Base-by-base conservation (phyloP, 345 rosid species). In the Eucalyptus cloeziana region DNA sequence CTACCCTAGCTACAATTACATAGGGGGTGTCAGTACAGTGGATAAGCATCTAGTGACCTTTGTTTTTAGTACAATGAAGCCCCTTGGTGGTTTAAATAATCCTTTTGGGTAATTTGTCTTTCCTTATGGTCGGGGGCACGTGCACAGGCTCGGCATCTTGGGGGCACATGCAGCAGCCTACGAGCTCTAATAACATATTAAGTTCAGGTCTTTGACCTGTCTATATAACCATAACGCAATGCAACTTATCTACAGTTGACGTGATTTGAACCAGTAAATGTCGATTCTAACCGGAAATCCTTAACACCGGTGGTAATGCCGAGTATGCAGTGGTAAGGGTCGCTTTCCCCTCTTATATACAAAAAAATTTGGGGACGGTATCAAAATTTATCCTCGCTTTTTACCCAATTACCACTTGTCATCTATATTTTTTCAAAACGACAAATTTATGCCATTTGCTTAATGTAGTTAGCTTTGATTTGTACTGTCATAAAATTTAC, bases 231-330 rank as follows among this genome's bases (percentile, higher is more conserved):
- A 3, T 17, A 37, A 71, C n/a, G 7, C 7, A 3, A 0, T 8
- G 81, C 37, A 37, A 33, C 37, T 33, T 33, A 19, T 19, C 9
- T 71, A 71, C 7, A 10, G 2, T 71, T 71, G 45, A 71, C 7
- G 4, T 5, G 25, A 71, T 71, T 71, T 33, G 45, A 33, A 33
- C 1, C 1, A 21, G 44, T 33, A 33, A 16, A 0, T 33, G 4
- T 40, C 24, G 40, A 31, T 67, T 19, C 9, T 19, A 37, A 69
- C 13, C 3, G 2, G 25, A 33, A 69, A 33, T 33, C 44, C 80
- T 9, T 9, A 10, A 3, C 9, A 8, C 7, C 12, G 11, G 21
- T 69, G 43, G 80, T 33, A 2, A 11, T 33, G 44, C 7, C 13
- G 6, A 2, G 13, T 33, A 69, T 17, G 25, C 13, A 17, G 11